Evolutionary conservation across 805 yeast genomes (phyloP), one percentile per base, ranked within the genome.

Genomic region (Candida multigemmis): DNA sequence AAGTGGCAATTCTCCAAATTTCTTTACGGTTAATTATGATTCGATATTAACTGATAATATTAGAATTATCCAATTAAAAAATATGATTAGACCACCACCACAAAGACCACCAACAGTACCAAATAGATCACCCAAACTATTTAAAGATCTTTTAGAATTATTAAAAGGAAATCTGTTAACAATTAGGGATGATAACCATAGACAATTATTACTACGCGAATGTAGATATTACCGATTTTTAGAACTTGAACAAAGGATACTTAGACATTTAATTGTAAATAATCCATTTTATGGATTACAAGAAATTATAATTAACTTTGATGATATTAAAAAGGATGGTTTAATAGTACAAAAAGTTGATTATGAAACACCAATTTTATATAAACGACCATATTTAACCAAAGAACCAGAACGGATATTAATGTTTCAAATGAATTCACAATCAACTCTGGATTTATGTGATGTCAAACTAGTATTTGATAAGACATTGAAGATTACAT

Each of bases 1-100:
- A 3, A 64, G 72, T 3, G 95, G 94, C 0, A 85, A 87, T 45
- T 47, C 56, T 24, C 93, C 89, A 7, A 86, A 86, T 50, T 85
- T 65, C 49, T 82, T 86, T 53, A 67, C 79, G 7, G 56, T 84
- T 19, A 68, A 80, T 2, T 66, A 63, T 40, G 68, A 71, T 18
- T 56, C 74, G 1, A 46, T 76, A 12, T 58, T 72, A 32, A 46
- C 57, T 3, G 77, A 74, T 33, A 68, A 74, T 7, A 38, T 40
- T 10, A 31, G 39, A 4, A 30, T 44, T 2, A 60, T 67, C 14
- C 56, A 59, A 12, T 7, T 21, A 8, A 56, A 53, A 27, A 59
- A 66, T 19, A 50, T 77, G 38, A 50, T 80, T 3, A 54, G 95
- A 20, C 96, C 96, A 1, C 94, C 94, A 3, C 84, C 91, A 1